Base-by-base conservation (phyloP, 208 protist species). In the Trypanosoma rangeli region DNA sequence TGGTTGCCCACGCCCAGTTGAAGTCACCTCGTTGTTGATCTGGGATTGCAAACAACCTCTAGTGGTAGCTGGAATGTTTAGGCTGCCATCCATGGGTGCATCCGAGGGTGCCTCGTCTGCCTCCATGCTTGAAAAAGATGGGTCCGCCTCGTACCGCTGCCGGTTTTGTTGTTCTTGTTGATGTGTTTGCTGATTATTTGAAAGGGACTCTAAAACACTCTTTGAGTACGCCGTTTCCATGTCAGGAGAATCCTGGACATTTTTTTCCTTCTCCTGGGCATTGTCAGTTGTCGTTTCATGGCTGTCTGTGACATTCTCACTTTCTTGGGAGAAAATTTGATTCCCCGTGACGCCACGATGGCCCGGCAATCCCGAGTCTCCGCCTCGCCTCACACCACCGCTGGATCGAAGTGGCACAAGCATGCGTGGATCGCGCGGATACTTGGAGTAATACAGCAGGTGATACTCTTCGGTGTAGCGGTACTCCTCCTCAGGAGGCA, bases 381-480 rank as follows among this genome's bases (percentile, higher is more conserved):
- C 73, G 29, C 63, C 62, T 24, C 73, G 58, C 37, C 68, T 70
- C 57, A 68, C 58, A 26, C 64, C 68, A 52, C 72, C 71, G 44
- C 72, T 74, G 52, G 72, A 72, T 13, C 79, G 83, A 35, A 94
- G 76, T 63, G 89, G 89, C 12, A 81, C 82, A 61, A 85, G 81
- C 89, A 92, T 89, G 68, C 89, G 89, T 29, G 89, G 89, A 68
- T 94, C 89, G 29, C 89, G 83, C 16, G 89, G 89, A 48, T 74
- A 86, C 69, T 87, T 85, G 28, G 85, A 85, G 82, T 90, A 94
- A 78, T 94, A 94, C 26, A 86, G 61, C 10, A 50, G 64, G 67
- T 92, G 89, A 76, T 94, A 94, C 61, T 91, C 84, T 70, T 87
- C 73, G 18, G 82, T 87, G 82, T 90, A 92, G 64, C 85, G 85